Evolutionary conservation across 371 early-diverging fungal species (phyloP).

Genomic region (Apophysomyces trapeziformis): DNA sequence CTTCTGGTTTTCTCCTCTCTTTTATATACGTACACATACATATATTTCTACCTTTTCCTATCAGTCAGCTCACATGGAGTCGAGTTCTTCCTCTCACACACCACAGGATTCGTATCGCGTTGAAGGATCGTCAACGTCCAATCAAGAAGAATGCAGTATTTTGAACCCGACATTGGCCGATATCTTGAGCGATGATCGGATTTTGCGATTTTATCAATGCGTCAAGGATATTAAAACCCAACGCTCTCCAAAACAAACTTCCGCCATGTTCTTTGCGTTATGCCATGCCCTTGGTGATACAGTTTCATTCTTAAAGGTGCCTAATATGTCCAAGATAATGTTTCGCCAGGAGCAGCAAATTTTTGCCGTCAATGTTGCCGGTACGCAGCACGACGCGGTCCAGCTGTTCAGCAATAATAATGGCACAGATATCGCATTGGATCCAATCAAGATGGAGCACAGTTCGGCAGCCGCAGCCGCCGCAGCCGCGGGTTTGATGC

Average conservation of each 20-base stretch:
- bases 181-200: conserved; percentile 51
- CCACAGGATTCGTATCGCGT: conserved; percentile 20
- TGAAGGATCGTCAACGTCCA: conserved; percentile 10
- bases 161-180: conserved; percentile 50
- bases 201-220: conserved; percentile 52
- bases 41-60: neutral
- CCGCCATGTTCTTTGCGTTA: conserved; percentile 55
- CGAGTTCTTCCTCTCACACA: conserved; percentile 14
- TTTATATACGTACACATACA: neutral
- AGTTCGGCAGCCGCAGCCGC: conserved; percentile 19
- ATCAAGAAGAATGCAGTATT: conserved; percentile 43
- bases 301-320: conserved; percentile 47
- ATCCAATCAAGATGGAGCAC: conserved; percentile 22
- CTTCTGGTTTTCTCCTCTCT: neutral
- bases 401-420: conserved; percentile 18
- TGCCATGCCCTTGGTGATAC: conserved; percentile 54
- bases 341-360: conserved; percentile 55
- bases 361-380: conserved; percentile 51
- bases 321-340: conserved; percentile 53
- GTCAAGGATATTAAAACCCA: conserved; percentile 57
- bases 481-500: conserved; percentile 3
- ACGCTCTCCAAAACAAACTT: conserved; percentile 45
- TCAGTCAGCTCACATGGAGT: conserved; percentile 13
- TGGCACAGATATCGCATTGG: conserved; percentile 11
- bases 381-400: conserved; percentile 45